Evolutionary conservation across 2,329 filamentous ascomycete genomes (phyloP).

Genomic region (Harringtonia aguacate): DNA sequence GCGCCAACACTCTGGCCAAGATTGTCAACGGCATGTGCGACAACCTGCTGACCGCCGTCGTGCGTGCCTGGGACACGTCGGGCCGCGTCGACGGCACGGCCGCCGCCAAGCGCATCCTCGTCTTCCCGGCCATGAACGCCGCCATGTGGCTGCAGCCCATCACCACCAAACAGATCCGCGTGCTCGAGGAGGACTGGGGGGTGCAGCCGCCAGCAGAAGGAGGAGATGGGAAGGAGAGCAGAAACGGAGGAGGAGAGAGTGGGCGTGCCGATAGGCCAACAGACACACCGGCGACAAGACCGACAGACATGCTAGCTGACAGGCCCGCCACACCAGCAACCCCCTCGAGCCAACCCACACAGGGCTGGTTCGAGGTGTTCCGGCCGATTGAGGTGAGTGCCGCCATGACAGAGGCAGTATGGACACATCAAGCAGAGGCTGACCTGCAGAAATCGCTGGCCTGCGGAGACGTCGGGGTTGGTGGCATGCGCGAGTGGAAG

Average conservation of each 20-base stretch:
- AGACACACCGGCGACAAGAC: too few species aligned
- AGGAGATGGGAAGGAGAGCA: too few species aligned
- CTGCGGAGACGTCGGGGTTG: constrained; percentile 73
- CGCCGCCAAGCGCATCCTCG: constrained; percentile 56
- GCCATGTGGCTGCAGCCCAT: constrained; percentile 85
- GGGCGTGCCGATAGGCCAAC: too few species aligned
- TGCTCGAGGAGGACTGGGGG: constrained; percentile 69
- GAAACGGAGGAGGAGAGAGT: too few species aligned
- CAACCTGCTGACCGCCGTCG: constrained; percentile 60
- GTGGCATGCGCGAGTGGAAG: constrained; percentile 75
- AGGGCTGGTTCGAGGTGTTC: constrained; percentile 56
- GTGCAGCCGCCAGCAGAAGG: constrained; percentile 19
- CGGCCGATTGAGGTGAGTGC: constrained; percentile 44
- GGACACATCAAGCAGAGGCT: too few species aligned
- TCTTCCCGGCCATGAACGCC: constrained; percentile 71
- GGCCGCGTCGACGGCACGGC: constrained; percentile 29
- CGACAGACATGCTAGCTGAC: too few species aligned
- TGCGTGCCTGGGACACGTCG: constrained; percentile 75
- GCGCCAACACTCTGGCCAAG: constrained; percentile 80
- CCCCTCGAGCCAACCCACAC: too few species aligned
- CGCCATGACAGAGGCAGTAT: background rate
- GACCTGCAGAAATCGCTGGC: constrained; percentile 55
- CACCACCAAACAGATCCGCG: constrained; percentile 58
- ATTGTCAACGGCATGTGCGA: constrained; percentile 68
- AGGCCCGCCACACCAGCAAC: too few species aligned